These are phyloP conservation scores for Suillus paluster DNA, from an alignment of 768 basidiomycete species.

Conservation along the genomic window DNA sequence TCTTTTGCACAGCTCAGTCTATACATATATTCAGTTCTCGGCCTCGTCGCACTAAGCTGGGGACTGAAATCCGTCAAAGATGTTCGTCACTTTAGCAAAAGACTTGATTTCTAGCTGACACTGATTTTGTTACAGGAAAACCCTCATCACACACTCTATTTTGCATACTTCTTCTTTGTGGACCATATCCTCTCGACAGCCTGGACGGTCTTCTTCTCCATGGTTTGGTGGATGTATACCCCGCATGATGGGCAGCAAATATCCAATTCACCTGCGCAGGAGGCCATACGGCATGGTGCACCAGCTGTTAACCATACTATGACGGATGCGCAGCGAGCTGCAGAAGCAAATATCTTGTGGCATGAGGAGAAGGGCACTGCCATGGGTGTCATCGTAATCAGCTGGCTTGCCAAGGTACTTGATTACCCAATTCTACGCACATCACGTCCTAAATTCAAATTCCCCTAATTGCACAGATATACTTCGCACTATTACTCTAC, in stretches of 20 bases:
- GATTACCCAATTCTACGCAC: neutral
- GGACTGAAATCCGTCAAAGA: conserved; percentile 85
- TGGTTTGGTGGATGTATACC: conserved; percentile 89
- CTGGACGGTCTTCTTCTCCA: conserved; percentile 92
- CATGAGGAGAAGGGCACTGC: conserved; percentile 87
- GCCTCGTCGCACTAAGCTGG: conserved; percentile 82
- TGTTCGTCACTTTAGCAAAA: conserved; percentile 50
- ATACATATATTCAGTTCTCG: conserved; percentile 90
- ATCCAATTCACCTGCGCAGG: conserved; percentile 86
- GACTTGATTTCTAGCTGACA: conserved; percentile 5
- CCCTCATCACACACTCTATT: conserved; percentile 79
- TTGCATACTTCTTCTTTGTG: conserved; percentile 89
- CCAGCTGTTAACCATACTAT: conserved; percentile 52
- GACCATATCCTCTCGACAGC: conserved; percentile 90
- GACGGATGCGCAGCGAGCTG: conserved; percentile 65
- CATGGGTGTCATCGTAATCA: conserved; percentile 71
- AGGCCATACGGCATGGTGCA: conserved; percentile 75
- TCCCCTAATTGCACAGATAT: conserved; percentile 62
- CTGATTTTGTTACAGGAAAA: conserved; percentile 72
- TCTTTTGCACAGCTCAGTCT: conserved; percentile 90
- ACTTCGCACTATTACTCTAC: conserved; percentile 89
- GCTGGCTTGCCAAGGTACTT: conserved; percentile 88
- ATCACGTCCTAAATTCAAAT: neutral
- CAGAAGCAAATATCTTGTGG: conserved; percentile 86
- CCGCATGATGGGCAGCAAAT: conserved; percentile 88